Evolutionary conservation across 2,329 filamentous ascomycete genomes (phyloP).

Genomic region (Cadophora gregata): DNA sequence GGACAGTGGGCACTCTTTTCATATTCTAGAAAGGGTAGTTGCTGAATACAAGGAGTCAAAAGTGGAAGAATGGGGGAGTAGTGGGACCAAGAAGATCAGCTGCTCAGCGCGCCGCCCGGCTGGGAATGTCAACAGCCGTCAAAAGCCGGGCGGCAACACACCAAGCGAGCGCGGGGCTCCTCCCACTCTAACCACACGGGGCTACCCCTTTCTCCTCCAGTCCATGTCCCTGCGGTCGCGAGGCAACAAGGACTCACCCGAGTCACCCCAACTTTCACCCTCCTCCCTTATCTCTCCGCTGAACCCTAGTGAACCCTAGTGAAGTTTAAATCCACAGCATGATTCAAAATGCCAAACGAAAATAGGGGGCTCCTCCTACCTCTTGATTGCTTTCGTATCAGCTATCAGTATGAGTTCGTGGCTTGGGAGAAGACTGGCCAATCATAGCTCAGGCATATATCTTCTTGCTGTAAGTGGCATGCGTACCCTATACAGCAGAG

Average conservation of each 20-base stretch:
- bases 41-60: background rate
- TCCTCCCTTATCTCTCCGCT: background rate
- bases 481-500: background rate
- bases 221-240: background rate
- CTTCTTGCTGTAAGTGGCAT: background rate
- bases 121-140: background rate
- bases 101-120: background rate
- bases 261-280: background rate
- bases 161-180: background rate
- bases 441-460: slow-evolving; percentile 18
- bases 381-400: background rate
- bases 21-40: background rate
- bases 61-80: background rate
- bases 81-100: background rate
- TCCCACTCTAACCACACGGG: background rate
- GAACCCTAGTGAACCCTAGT: background rate
- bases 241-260: background rate
- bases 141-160: background rate
- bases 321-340: background rate
- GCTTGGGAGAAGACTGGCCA: background rate
- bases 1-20: background rate
- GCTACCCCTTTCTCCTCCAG: background rate
- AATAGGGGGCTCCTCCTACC: slow-evolving; percentile 1
- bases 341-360: background rate
- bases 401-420: background rate